phyloP scores from a whole-genome alignment of 345 rosid species.

The Pistacia atlantica region DNA sequence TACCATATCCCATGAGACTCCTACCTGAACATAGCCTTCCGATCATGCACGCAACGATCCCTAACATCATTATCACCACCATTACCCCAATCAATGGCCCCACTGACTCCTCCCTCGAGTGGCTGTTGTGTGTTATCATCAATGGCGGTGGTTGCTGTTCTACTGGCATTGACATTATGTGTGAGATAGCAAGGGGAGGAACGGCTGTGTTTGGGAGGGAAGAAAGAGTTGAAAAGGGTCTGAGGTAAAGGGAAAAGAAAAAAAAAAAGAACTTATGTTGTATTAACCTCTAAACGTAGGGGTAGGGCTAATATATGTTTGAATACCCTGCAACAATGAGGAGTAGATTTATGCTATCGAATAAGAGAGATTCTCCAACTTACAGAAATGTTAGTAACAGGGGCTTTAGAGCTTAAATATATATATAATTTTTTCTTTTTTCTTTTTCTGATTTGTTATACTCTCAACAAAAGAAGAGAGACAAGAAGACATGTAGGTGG shows the following conservation, averaged over 20 bases:
- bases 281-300: too few relatives aligned
- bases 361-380: background rate
- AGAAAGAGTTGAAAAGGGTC: background rate
- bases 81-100: conserved; percentile 65
- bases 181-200: background rate
- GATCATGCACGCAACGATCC: conserved; percentile 52
- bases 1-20: conserved; percentile 61
- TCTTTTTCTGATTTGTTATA: background rate
- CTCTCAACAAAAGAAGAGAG: background rate
- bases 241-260: background rate
- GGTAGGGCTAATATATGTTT: too few relatives aligned
- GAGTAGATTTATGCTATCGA: too few relatives aligned
- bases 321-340: too few relatives aligned
- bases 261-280: too few relatives aligned
- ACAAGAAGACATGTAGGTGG: background rate
- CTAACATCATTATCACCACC: conserved; percentile 42
- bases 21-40: conserved; percentile 76
- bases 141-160: conserved; percentile 48
- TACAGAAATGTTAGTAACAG: background rate
- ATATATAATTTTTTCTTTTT: background rate
- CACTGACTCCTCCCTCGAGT: conserved; percentile 38
- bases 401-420: background rate
- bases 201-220: too few relatives aligned
- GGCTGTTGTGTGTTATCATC: conserved; percentile 23
- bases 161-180: conserved; percentile 42